Evolutionary conservation across 495 filamentous ascomycete genomes (phyloP), one percentile per base, ranked within the genome.

Genomic region (Neurospora discreta): DNA sequence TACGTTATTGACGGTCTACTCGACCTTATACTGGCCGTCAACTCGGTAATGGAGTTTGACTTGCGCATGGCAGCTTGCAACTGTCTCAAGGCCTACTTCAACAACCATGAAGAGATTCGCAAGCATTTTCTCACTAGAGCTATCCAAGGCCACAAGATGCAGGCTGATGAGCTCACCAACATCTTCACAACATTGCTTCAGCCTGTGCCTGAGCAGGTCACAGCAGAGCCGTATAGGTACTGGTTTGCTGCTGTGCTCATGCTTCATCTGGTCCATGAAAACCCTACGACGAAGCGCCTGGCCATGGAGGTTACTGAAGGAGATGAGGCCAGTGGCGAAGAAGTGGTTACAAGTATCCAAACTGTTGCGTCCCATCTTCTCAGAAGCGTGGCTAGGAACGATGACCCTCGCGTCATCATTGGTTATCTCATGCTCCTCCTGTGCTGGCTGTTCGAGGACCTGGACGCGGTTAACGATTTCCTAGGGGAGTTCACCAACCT

Each of bases 1-100:
- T 97, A 94, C 82, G 92, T 98, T 26, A 97, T 99, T 73, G 94
- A 98, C 80, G 95, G 91, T 11, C 83, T 98, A n/a, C 85, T 99
- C 68, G 94, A 98, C 76, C 84, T 97, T 42, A 90, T 90, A 5
- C 82, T 99, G n/a, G 88, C 87, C 60, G 86, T 91, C 42, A 81
- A 85, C 20, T 82, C 90, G 3, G 84, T 89, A 60, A 84, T 89
- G 72, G 84, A 90, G 20, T 91, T 97, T 74, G 90, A 96, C 81
- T 85, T 92, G 39, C 91, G 95, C 18, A 83, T 95, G 73, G 92
- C 94, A 33, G 93, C 92, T 8, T 94, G 91, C 76, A 89, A 94
- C 76, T 96, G 94, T 74, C 89, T 98, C 68, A 91, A 96, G 79
- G 95, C 96, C 1, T 99, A 98, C 81, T 92, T 97, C 75, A 89